Evolutionary conservation across 1,139 yeast species (phyloP), one percentile per base, ranked within the genome.

Genomic region (Pichia sp.): DNA sequence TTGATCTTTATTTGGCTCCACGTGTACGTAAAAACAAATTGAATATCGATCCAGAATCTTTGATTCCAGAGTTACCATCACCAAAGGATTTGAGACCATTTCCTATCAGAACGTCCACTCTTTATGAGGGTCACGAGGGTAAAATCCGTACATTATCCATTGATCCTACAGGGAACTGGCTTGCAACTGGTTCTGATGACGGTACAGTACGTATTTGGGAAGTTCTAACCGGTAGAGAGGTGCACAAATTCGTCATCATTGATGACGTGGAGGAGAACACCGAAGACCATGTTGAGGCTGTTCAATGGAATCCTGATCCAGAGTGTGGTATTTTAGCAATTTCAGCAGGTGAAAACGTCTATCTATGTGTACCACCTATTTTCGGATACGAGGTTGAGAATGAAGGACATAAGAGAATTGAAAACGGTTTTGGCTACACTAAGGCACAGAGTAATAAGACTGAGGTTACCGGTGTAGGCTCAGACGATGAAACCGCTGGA

Each of bases 31-130:
- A 85, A 65, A 87, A 90, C 70, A 90, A 91, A 73, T 79, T 91
- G 65, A 87, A 92, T 68, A 90, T 95, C 66, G 98, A 95, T 66
- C 99, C 99, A 6, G 99, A 93, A 61, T 87, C 96, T 50, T 80
- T 93, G 67, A 85, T 93, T 63, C 99, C 99, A 12, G 96, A 93
- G 65, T 79, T 93, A 63, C 99, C 99, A 50, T 89, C 97, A 41
- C 99, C 99, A 58, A 86, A 90, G 73, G 99, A 93, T 71, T 78
- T 93, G 65, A 83, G 96, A 70, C 99, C 99, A n/a, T 93, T 95
- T 84, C 99, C 99, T 48, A 89, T 91, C 67, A 83, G 85, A 68
- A 85, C 95, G 64, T 87, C 97, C 4, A 91, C 96, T 3, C 72
- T 84, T 2, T 93, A 83, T 71, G 78, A 78, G 60, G 99, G 99